phyloP scores from a whole-genome alignment of 805 yeast genomes.

The Saccharomyces mikatae region DNA sequence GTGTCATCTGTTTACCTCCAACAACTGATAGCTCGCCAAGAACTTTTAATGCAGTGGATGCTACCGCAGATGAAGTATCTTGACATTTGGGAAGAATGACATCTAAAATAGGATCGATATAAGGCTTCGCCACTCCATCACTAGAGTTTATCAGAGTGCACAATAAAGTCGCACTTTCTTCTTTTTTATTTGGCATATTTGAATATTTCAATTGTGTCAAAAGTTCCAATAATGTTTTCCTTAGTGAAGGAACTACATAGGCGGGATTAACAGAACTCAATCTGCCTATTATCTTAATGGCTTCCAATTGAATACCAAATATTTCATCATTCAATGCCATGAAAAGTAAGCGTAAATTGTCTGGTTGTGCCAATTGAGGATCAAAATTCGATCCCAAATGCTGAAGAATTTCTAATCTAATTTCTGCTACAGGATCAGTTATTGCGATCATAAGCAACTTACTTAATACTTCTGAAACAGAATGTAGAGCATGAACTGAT shows the following conservation, averaged over 20 bases:
- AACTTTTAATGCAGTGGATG: conserved; percentile 76
- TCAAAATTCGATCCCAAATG: conserved; percentile 72
- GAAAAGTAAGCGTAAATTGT: conserved; percentile 73
- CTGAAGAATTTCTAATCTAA: conserved; percentile 68
- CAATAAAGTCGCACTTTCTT: conserved; percentile 74
- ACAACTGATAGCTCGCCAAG: conserved; percentile 84
- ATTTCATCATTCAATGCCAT: conserved; percentile 88
- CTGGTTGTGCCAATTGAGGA: conserved; percentile 90
- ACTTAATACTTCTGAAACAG: conserved; percentile 79
- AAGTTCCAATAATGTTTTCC: conserved; percentile 79
- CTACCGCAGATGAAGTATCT: conserved; percentile 70
- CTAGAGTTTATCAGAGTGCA: conserved; percentile 71
- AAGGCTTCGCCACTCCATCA: conserved; percentile 77
- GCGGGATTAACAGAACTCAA: conserved; percentile 86
- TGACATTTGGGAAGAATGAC: conserved; percentile 69
- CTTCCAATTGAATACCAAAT: conserved; percentile 71
- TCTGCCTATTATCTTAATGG: conserved; percentile 75
- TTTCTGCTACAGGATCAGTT: conserved; percentile 82
- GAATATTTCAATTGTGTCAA: conserved; percentile 81
- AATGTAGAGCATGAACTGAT: conserved; percentile 68
- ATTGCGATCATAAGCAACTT: conserved; percentile 74
- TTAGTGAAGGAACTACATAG: conserved; percentile 83
- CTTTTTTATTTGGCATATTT: conserved; percentile 64
- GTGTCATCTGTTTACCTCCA: conserved; percentile 76
- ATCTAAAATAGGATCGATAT: conserved; percentile 83